Evolutionary conservation across 1,139 yeast species (phyloP), one percentile per base, ranked within the genome.

Genomic region (Geotrichum fermentans): DNA sequence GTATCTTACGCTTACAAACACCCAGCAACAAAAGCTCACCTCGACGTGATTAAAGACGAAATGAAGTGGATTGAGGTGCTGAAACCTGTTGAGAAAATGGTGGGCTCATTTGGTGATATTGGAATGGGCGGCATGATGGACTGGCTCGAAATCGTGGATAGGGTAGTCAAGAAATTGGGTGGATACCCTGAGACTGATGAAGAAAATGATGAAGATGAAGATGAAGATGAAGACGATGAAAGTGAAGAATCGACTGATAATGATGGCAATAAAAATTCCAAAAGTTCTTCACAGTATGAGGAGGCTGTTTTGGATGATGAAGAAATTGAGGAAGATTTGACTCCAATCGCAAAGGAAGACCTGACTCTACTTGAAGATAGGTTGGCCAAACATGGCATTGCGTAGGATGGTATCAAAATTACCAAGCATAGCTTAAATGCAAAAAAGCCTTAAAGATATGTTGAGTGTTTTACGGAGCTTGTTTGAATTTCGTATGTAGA

Each of bases 71-170:
- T 89, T 51, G 95, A 87, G 59, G 76, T 89, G 21, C 71, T 90
- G 59, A 85, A 83, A 63, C 97, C 97, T 0, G 89, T 87, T 3
- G 97, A 90, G 64, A 90, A 90, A 64, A 95, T 90, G 7, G 85
- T 86, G 52, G 95, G 95, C 26, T 80, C 89, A 48, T 88, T 87
- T 66, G 97, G 97, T 52, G 97, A 89, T 61, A 89, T 90, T 54
- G 97, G 96, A 30, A 86, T 78, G 69, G 97, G 97, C 34, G 97
- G 97, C n/a, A 89, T 89, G 97, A 78, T 95, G 73, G 96, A 90
- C 65, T 89, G 96, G 78, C 86, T 87, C 67, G 96, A 89, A 66
- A 83, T 90, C 58, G 96, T 88, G 26, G 92, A 88, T 61, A 81
- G 79, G 61, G 79, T 87, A 53, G 95, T 87, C 2, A 10, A 24